A percentile compares a stretch with the other conserved stretches of the same genome.
Conservation (phyloP, 2,329 filamentous ascomycete species). For the Fusarium tricinctum region DNA sequence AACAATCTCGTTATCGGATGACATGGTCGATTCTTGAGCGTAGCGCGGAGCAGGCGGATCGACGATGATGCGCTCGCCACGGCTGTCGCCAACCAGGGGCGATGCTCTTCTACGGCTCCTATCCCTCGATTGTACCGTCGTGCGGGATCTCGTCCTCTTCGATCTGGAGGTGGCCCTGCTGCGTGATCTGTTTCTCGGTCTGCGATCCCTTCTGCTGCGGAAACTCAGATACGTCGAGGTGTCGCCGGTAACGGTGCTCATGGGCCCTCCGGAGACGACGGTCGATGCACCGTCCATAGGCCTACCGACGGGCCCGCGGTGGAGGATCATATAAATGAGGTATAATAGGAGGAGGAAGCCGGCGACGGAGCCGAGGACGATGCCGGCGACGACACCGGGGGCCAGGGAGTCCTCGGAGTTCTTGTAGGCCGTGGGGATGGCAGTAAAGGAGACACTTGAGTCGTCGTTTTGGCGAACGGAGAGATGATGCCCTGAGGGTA, state of each 20-base stretch:
- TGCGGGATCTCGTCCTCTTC: conserved; percentile 45
- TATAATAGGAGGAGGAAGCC: conserved; percentile 68
- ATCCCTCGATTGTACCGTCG: conserved; percentile 35
- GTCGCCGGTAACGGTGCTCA: conserved; percentile 43
- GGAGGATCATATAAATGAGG: conserved; percentile 65
- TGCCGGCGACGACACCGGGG: conserved; percentile 61
- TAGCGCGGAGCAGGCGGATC: conserved; percentile 52
- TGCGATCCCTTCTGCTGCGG: conserved; percentile 38
- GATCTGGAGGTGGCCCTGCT: conserved; percentile 39
- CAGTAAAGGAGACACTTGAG: conserved; percentile 45
- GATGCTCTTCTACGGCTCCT: conserved; percentile 37
- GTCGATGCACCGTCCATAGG: conserved; percentile 41
- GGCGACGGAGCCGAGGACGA: conserved; percentile 61
- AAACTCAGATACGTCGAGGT: conserved; percentile 45
- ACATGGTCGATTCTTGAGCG: conserved; percentile 45
- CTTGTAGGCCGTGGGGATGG: conserved; percentile 56
- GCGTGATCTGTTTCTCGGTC: conserved; percentile 26
- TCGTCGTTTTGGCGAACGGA: conserved; percentile 40
- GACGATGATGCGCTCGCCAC: conserved; percentile 46
- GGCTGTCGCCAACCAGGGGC: conserved; percentile 38
- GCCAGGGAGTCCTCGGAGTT: conserved; percentile 56
- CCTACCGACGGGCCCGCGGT: conserved; percentile 56
- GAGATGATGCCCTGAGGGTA: conserved; percentile 35
- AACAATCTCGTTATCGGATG: conserved; percentile 56
- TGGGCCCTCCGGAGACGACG: conserved; percentile 27